A percentile compares a stretch with the other conserved stretches of the same genome.
Evolutionary conservation across 2,329 filamentous ascomycete genomes (phyloP).

Genomic region (Stemphylium lycopersici): DNA sequence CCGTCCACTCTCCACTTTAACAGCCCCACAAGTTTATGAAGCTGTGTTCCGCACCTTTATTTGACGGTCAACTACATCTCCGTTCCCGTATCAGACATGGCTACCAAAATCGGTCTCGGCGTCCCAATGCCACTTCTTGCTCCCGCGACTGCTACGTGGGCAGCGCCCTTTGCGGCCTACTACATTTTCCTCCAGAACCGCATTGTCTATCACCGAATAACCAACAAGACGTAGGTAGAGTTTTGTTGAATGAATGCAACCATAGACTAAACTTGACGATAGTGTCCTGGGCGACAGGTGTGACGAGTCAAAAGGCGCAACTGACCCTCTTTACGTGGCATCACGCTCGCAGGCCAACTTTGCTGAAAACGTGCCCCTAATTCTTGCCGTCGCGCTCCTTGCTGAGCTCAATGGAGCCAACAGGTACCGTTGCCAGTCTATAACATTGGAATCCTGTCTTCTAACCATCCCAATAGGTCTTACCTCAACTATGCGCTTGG

Average conservation of each 20-base stretch:
- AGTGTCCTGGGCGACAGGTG: constrained; percentile 37
- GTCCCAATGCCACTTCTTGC: constrained; percentile 40
- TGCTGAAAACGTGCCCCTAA: constrained; percentile 53
- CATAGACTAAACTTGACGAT: constrained; percentile 11
- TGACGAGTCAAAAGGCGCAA: constrained; percentile 17
- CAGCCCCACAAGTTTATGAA: constrained; percentile 8
- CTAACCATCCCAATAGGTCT: constrained; percentile 22
- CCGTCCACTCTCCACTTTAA: constrained; percentile 4
- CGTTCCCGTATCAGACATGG: constrained; percentile 26
- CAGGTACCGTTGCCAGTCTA: constrained; percentile 19
- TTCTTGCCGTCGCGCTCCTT: constrained; percentile 47
- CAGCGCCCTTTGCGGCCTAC: constrained; percentile 51
- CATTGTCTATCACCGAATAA: constrained; percentile 45
- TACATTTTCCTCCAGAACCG: constrained; percentile 51
- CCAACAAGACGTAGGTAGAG: constrained; percentile 34
- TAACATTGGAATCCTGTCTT: background rate
- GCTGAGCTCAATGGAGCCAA: constrained; percentile 56
- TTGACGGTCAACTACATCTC: constrained; percentile 25
- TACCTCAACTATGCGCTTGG: constrained; percentile 49
- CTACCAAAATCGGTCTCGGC: constrained; percentile 42
- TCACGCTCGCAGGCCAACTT: constrained; percentile 52
- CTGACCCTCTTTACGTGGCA: constrained; percentile 45
- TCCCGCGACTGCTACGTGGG: constrained; percentile 49
- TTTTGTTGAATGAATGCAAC: background rate
- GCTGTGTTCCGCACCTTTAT: background rate